Evolutionary conservation across 106 monocot genomes (phyloP).

Genomic region (Dendrobium huoshanense): DNA sequence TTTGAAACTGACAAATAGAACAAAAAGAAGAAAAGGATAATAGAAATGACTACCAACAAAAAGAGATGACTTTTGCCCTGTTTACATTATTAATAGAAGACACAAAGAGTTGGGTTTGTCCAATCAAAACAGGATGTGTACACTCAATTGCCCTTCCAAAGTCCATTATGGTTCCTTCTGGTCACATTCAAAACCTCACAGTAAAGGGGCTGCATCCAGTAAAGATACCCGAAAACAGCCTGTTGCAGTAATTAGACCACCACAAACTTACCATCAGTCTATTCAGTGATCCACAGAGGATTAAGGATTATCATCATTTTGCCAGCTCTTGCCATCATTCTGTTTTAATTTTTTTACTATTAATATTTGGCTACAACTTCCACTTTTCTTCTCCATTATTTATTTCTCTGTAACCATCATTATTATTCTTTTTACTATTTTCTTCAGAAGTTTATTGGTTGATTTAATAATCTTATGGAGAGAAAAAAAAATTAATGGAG

Average conservation of each 20-base stretch:
- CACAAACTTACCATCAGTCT: slow-evolving; percentile 1
- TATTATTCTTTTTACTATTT: not conserved
- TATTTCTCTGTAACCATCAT: not conserved
- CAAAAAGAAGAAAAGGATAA: not conserved
- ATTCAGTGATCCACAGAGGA: not conserved
- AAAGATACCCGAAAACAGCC: not conserved
- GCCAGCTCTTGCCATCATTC: not conserved
- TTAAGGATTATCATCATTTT: slow-evolving; percentile 3
- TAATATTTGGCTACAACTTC: not conserved
- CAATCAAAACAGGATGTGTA: not conserved
- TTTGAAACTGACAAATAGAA: not conserved
- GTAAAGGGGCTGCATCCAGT: not conserved
- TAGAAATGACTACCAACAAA: not conserved
- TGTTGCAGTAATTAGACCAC: slow-evolving; percentile 1
- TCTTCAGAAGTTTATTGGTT: not conserved
- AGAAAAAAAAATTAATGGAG: not conserved
- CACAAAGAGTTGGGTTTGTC: not conserved
- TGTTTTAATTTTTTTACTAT: not conserved
- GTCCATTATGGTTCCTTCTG: not conserved
- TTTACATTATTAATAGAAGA: not conserved
- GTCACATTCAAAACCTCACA: slow-evolving; percentile 1
- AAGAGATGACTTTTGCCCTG: not conserved
- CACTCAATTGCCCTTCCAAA: slow-evolving; percentile 2
- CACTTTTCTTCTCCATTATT: not conserved
- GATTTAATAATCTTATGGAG: not conserved